Base-by-base conservation (phyloP, 2,329 filamentous ascomycete genomes). In the Onygenales sp. region DNA sequence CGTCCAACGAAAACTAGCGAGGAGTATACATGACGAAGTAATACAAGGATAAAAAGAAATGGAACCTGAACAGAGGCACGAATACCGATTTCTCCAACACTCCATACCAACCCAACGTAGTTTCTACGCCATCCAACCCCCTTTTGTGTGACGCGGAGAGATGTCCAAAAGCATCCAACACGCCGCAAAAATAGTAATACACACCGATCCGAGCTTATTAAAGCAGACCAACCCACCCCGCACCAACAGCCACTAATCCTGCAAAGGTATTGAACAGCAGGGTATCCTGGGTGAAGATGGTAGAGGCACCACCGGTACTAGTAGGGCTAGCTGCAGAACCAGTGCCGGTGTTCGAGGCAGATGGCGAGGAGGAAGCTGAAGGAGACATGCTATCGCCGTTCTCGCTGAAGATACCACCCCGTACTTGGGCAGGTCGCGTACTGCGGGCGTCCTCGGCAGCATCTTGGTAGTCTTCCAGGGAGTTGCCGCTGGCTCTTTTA, bases 381-480 rank as follows among this genome's bases (percentile, higher is more conserved):
- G 14, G 35, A 27, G 7, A 39, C 31, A 21, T 11, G 5, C 46
- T 21, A 17, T 7, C 13, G 41, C 27, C 27, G 7, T 39, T 36
- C 35, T 45, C 50, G 13, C 27, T 32, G 13, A 38, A 39, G 35
- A 52, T 43, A 31, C 50, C 50, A 21, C 50, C 50, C 4, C 21
- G 39, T 14, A 52, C 50, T 31, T 43, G 13, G 3, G 21, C 5
- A 14, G 50, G 50, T 14, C 35, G 39, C 9, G 9, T 42, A 21
- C 50, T 52, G 14, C 32, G 9, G 7, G 50, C 50, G 10, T 53
- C 43, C 7, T 31, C 17, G n/a, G 61, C 54, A 21, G 60, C 57
- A 36, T 49, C 49, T 13, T 48, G 21, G 36, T 60, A 58, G 42
- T 50, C 55, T 14, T 60, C 55, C 6, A 60, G 52, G n/a, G 58